Base-by-base conservation (phyloP, 1,284 basidiomycete species). In the Ustilago shanxiensis region DNA sequence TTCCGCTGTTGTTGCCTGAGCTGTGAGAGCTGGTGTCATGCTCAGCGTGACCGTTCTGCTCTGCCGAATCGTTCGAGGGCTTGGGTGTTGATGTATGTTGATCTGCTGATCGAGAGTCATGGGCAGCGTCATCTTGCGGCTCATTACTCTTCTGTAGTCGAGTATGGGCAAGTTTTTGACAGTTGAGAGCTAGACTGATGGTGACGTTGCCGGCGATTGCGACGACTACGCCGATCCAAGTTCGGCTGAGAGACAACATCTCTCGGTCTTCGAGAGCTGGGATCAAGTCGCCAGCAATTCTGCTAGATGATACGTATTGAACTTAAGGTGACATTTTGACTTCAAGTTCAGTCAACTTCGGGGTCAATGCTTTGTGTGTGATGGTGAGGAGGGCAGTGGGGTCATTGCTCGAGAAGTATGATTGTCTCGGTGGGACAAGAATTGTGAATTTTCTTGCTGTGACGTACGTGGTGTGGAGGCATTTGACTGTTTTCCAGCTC, bases 161-260 rank as follows among this genome's bases (percentile, higher is more conserved):
- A 79, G 90, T 89, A 87, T 98, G 95, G 0, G 94, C 94, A 7
- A 97, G 90, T 86, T 97, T 97, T 87, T 97, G 95, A 60, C 77
- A 80, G 58, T 87, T 84, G 82, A 98, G 89, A 2, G 95, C 95
- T 1, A 96, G 89, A 13, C 92, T 93, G 77, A 98, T 95, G 72
- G 97, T 90, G 6, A 95, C 86, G 84, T 97, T 97, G 52, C 95
- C 95, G 1, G 89, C 89, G 58, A 96, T 90, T 4, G 95, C 92
- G 57, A 95, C 91, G 13, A 89, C 89, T 49, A 97, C 95, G 35
- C 95, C 95, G 69, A 94, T 91, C 72, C 73, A 78, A 41, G 75
- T 78, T 8, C 44, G 66, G 35, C 60, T 64, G 33, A 64, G 60
- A 13, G 75, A 66, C 3, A 66, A 24, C 44, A 57, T 68, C 28